A percentile compares a stretch with the other conserved stretches of the same genome.
phyloP scores from a whole-genome alignment of 768 basidiomycete genomes.

The Collybia sp. region DNA sequence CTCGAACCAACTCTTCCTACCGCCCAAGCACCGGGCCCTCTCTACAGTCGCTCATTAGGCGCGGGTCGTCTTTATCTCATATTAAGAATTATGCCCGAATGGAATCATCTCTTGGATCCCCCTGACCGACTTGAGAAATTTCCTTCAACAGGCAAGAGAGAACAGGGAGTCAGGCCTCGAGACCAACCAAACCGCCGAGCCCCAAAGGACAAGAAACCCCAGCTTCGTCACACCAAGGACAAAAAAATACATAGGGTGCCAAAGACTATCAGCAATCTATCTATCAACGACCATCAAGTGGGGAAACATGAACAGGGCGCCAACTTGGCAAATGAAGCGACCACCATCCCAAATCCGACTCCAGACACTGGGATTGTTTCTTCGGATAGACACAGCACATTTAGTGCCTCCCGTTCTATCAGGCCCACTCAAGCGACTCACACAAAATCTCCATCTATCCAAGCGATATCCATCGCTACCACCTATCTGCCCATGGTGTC shows the following conservation, averaged over 20 bases:
- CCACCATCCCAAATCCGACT: constrained; percentile 44
- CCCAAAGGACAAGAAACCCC: too few species aligned
- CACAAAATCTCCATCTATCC: constrained; percentile 6
- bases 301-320: constrained; percentile 15
- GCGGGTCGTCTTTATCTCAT: too few species aligned
- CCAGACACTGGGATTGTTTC: constrained; percentile 35
- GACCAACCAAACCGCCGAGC: too few species aligned
- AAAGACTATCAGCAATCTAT: background rate
- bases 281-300: constrained; percentile 8
- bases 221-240: too few species aligned
- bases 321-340: constrained; percentile 24
- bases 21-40: too few species aligned
- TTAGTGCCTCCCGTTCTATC: constrained; percentile 9
- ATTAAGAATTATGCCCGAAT: too few species aligned
- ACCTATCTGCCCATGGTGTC: constrained; percentile 9
- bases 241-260: background rate
- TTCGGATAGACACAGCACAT: constrained; percentile 12
- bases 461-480: constrained; percentile 17
- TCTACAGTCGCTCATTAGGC: too few species aligned
- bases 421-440: background rate
- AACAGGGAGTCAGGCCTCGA: too few species aligned
- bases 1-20: too few species aligned
- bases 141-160: too few species aligned
- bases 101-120: too few species aligned
- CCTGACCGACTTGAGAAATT: too few species aligned